phyloP scores from a whole-genome alignment of 2,329 filamentous ascomycete genomes.

The Diaporthe ilicicola region DNA sequence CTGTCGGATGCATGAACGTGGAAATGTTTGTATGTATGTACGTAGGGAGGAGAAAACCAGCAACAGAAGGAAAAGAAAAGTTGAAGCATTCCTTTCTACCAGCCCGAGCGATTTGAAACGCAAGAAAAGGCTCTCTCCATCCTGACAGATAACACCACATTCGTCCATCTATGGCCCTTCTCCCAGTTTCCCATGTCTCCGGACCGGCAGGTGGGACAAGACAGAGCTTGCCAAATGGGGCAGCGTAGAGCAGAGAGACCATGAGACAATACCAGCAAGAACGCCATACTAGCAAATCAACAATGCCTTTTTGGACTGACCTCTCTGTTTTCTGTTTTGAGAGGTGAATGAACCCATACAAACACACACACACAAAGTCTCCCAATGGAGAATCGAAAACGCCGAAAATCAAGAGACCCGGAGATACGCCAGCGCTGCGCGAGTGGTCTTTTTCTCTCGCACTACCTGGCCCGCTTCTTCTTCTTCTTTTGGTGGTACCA shows the following conservation, averaged over 20 bases:
- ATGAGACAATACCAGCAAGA: background rate
- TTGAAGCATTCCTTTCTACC: background rate
- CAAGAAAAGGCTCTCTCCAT: background rate
- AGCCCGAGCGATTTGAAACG: background rate
- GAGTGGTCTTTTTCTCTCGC: background rate
- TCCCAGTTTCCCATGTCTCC: background rate
- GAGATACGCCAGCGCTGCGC: background rate
- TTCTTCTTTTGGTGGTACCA: slow-evolving; percentile 32
- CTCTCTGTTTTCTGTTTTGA: slow-evolving; percentile 1
- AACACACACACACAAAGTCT: background rate
- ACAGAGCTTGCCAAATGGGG: background rate
- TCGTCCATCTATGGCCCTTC: background rate
- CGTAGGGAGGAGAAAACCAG: background rate
- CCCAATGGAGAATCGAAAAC: background rate
- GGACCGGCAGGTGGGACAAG: background rate
- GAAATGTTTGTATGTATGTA: background rate
- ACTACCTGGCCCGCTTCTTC: slow-evolving; percentile 25
- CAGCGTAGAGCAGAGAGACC: background rate
- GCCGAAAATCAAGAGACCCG: background rate
- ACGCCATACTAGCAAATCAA: slow-evolving; percentile 14
- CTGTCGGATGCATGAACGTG: background rate
- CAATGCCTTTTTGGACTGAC: slow-evolving; percentile 9
- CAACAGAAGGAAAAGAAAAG: background rate
- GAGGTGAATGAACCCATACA: background rate
- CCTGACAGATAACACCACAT: background rate